A percentile compares a stretch with the other conserved stretches of the same genome.
phyloP scores from a whole-genome alignment of 1,139 yeast genomes.

The Arxiozyma slooffiae region DNA sequence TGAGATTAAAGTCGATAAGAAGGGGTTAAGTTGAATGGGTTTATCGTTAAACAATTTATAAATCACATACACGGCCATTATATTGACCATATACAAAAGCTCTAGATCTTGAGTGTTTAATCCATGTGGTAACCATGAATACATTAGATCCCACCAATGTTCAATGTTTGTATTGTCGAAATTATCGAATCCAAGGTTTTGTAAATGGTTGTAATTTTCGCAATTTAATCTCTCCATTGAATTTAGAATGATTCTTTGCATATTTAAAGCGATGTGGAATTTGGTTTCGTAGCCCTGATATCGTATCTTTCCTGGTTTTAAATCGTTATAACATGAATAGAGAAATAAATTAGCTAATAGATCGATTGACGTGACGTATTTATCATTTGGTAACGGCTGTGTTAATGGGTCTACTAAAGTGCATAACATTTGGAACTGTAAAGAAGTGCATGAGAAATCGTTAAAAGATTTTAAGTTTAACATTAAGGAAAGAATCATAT shows the following conservation, averaged over 20 bases:
- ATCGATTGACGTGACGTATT: conserved; percentile 44
- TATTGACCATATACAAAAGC: conserved; percentile 43
- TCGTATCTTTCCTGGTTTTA: background rate
- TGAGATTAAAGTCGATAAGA: conserved; percentile 44
- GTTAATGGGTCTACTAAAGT: conserved; percentile 56
- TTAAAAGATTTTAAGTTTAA: conserved; percentile 7
- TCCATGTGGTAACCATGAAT: conserved; percentile 46
- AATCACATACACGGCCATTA: conserved; percentile 43
- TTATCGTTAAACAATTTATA: conserved; percentile 39
- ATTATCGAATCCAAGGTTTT: conserved; percentile 2
- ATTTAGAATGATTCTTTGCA: conserved; percentile 38
- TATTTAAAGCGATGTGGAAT: conserved; percentile 37
- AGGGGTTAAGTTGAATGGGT: conserved; percentile 43
- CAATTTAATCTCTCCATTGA: conserved; percentile 38
- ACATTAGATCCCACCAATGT: conserved; percentile 36
- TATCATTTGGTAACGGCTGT: conserved; percentile 57
- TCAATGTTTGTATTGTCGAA: conserved; percentile 25
- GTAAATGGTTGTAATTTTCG: conserved; percentile 38
- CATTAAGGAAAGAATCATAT: conserved; percentile 6
- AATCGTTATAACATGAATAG: background rate
- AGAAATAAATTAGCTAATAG: conserved; percentile 44
- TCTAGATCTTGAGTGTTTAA: conserved; percentile 35
- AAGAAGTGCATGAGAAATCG: conserved; percentile 5
- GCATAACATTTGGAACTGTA: conserved; percentile 18
- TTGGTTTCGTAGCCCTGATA: conserved; percentile 4